Base-by-base conservation (phyloP, 805 yeast genomes). In the Pichia cephalocereana region DNA sequence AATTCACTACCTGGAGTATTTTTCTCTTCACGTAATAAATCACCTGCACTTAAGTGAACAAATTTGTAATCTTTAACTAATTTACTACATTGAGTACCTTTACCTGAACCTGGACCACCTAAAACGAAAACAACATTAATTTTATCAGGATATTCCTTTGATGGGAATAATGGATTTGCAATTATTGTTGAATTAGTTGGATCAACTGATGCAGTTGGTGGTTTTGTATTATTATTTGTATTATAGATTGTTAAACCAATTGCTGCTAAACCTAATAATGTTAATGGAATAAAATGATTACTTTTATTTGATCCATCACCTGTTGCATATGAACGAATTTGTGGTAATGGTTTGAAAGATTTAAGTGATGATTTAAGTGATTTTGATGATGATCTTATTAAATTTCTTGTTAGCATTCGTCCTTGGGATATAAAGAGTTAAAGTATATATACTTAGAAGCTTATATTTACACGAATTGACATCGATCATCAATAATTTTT, bases 61-160 rank as follows among this genome's bases (percentile, higher is more conserved):
- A 90, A 93, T 17, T 82, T 80, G 63, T 78, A 84, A 57, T 89
- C 86, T 19, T 75, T 68, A 41, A 91, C 97, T 48, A 91, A 74
- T 61, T 80, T 86, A 32, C 82, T 83, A 71, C 97, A 87, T 68
- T 91, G 99, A 1, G 99, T 91, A 49, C 99, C 98, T 64, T 93
- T 93, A 41, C 99, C 98, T 30, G 96, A 86, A 19, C 98, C 98
- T 6, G 98, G 98, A 4, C 98, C 98, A 41, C 99, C 99, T 32
- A 91, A 77, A 18, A 91, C 96, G 65, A 87, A 91, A 28, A 90
- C 75, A 6, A 91, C 95, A 28, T 86, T 79, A 30, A 86, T 80
- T 48, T 48, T 11, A 18, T 48, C 55, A 10, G 44, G 41, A 28
- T 39, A 43, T 28, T 45, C 40, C 34, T 42, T 26, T 10, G 45